Conservation (phyloP, 331 rosid genomes). For the Phaseolus coccineus region DNA sequence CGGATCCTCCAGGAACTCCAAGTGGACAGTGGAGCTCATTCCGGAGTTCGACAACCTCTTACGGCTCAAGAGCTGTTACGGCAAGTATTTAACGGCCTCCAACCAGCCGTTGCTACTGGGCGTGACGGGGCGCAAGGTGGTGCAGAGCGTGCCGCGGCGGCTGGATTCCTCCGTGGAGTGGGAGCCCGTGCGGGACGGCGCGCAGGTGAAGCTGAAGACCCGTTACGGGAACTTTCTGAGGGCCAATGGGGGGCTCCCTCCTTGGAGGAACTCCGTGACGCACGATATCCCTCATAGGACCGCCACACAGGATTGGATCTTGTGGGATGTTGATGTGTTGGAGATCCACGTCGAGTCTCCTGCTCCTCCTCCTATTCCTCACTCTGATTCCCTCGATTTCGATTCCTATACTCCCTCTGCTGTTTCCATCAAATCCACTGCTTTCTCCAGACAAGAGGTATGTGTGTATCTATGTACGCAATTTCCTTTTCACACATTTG, state of each 20-base stretch:
- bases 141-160: conserved; percentile 52
- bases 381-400: conserved; percentile 59
- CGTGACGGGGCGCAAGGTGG: conserved; percentile 67
- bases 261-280: conserved; percentile 70
- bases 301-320: conserved; percentile 65
- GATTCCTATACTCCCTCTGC: conserved; percentile 50
- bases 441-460: conserved; percentile 60
- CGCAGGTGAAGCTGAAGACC: conserved; percentile 54
- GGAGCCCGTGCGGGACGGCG: conserved; percentile 63
- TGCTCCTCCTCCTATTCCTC: conserved; percentile 47
- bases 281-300: conserved; percentile 67
- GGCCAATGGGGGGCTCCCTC: conserved; percentile 67
- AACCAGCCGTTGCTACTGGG: conserved; percentile 64
- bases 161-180: conserved; percentile 68
- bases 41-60: conserved; percentile 49
- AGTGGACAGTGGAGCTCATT: conserved; percentile 58
- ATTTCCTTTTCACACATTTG: background rate
- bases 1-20: conserved; percentile 55
- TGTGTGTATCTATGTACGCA: too few relatives aligned
- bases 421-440: conserved; percentile 42
- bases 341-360: conserved; percentile 56
- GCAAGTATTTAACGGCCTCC: conserved; percentile 64
- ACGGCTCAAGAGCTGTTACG: conserved; percentile 66
- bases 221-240: conserved; percentile 62
- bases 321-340: conserved; percentile 67